Percentiles rank a stretch among this genome's conserved stretches.
These are phyloP conservation scores for Sporormia fimetaria DNA, from an alignment of 495 filamentous ascomycete species.

Conservation along the genomic window DNA sequence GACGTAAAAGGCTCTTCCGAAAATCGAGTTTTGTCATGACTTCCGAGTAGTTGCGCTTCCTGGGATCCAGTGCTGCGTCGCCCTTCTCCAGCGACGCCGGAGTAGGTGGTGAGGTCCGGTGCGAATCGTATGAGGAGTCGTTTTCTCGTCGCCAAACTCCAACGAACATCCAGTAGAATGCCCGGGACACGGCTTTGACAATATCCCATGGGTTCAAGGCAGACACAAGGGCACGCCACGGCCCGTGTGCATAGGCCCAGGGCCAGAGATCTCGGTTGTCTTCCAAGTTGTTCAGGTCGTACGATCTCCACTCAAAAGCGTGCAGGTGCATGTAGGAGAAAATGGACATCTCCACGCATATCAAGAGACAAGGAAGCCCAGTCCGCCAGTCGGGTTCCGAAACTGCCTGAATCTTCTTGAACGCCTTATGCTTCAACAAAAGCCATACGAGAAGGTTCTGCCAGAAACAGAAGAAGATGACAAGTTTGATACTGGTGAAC, in stretches of 20 bases:
- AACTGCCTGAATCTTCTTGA: slow-evolving; percentile 48
- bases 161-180: slow-evolving; percentile 70
- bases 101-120: not conserved
- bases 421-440: slow-evolving; percentile 20
- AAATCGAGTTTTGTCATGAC: too few species aligned
- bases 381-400: slow-evolving; percentile 66
- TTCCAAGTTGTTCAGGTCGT: slow-evolving; percentile 39
- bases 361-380: slow-evolving; percentile 64
- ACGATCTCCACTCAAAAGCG: slow-evolving; percentile 69
- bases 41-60: too few species aligned
- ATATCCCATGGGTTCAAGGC: slow-evolving; percentile 80
- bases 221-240: slow-evolving; percentile 54
- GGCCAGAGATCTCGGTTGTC: slow-evolving; percentile 26
- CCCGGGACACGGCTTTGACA: slow-evolving; percentile 62
- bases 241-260: slow-evolving; percentile 47
- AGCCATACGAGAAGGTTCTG: slow-evolving; percentile 36
- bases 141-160: slow-evolving; percentile 47
- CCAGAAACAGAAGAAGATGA: slow-evolving; percentile 95
- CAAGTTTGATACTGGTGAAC: slow-evolving; percentile 78
- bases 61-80: too few species aligned
- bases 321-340: slow-evolving; percentile 71
- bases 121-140: slow-evolving; percentile 40
- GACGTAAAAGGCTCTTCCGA: too few species aligned
- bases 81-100: too few species aligned
- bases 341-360: slow-evolving; percentile 80